Conservation (phyloP, 768 basidiomycete species). For the Mycena galopus region DNA sequence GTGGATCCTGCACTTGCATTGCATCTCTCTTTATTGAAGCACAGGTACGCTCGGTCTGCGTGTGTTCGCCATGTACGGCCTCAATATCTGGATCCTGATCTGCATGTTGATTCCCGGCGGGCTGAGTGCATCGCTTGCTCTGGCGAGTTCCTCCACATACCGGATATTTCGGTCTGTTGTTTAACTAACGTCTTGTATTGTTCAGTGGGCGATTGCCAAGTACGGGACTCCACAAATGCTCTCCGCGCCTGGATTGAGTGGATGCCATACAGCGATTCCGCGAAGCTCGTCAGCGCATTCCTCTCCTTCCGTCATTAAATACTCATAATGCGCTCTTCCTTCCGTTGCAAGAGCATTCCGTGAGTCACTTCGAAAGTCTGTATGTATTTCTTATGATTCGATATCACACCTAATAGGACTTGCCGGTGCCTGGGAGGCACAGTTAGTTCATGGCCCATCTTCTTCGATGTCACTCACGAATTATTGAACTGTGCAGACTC, state of each 20-base stretch:
- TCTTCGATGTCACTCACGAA: neutral
- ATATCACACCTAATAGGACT: neutral
- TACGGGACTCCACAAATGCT: conserved; percentile 21
- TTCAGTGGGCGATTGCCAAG: conserved; percentile 21
- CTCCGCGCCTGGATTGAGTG: conserved; percentile 15
- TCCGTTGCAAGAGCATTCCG: conserved; percentile 10
- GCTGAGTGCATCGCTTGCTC: conserved; percentile 16
- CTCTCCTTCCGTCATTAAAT: neutral
- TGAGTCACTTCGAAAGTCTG: neutral
- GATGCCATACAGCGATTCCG: conserved; percentile 23
- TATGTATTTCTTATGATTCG: neutral
- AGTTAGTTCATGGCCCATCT: neutral
- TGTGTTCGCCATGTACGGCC: conserved; percentile 29
- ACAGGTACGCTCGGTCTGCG: conserved; percentile 12
- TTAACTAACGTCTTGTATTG: neutral
- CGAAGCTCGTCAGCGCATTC: conserved; percentile 7
- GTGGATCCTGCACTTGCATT: neutral
- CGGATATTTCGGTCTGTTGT: neutral
- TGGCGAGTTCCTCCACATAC: neutral
- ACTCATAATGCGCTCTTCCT: neutral
- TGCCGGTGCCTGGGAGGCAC: conserved; percentile 26
- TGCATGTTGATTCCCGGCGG: conserved; percentile 2
- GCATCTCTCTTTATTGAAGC: neutral
- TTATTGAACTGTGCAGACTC: conserved; percentile 2
- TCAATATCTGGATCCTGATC: conserved; percentile 19